Evolutionary conservation across 2,329 filamentous ascomycete species (phyloP), one percentile per base, ranked within the genome.

Genomic region (Colletotrichum tofieldiae): DNA sequence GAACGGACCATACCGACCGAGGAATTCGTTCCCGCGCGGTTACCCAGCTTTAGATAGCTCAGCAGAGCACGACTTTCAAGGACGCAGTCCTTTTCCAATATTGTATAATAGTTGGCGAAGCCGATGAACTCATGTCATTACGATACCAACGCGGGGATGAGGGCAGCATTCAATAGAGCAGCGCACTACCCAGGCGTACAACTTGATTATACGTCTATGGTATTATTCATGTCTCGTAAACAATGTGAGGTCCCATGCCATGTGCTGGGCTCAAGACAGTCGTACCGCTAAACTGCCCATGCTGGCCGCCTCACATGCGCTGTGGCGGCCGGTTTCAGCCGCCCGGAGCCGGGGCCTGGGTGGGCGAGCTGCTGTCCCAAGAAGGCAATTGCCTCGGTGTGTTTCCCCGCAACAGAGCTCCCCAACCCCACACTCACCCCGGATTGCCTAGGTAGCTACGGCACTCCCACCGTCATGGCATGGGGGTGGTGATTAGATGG

Each of bases 1-100:
- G 63, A 35, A 32, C 54, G 58, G 49, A 61, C 51, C 49, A 74
- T 71, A 70, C 52, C 54, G 37, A 73, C 59, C 14, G 75, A 78
- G 26, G 80, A 81, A 2, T 92, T 92, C 75, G 82, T 91, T 29
- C 89, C 90, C 5, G 90, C 90, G 45, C 84, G 89, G 71, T 78
- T 92, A 71, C 90, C 90, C 47, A 84, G 85, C 65, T 89, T 92
- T 81, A 81, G 82, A 74, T 89, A 74, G 54, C 54, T 64, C 65
- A 56, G 18, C 64, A 49, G 66, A 72, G 39, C 49, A 52, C 18
- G 26, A 18, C 12, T 18, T 23, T 5, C 11, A n/a, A 64, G 32
- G 59, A 70, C 47, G 23, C 45, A 64, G 47, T 35, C 66, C 29
- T 54, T 37, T 49, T 41, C 3, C 47, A n/a, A 35, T 65, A 60